Conservation (phyloP, 352 stramenopile genomes). For the Blastocystis sp. region DNA sequence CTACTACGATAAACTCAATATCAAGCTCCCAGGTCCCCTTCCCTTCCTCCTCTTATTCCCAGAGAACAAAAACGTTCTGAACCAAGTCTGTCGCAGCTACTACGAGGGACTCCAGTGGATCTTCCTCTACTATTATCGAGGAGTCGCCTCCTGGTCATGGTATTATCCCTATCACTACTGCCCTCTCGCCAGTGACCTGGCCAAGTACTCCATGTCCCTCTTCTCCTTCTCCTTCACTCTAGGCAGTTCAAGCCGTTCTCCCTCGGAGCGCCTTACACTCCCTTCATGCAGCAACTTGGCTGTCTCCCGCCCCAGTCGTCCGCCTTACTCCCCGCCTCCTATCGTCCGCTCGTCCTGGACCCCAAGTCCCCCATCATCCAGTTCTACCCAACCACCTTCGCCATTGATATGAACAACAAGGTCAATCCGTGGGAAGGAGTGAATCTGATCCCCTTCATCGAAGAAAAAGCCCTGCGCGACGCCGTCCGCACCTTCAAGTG, state of each 20-base stretch:
- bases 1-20: slow-evolving; percentile 77
- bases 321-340: slow-evolving; percentile 75
- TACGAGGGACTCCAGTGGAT: slow-evolving; percentile 97
- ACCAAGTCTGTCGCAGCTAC: slow-evolving; percentile 82
- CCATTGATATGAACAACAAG: slow-evolving; percentile 84
- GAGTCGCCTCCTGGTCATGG: slow-evolving; percentile 95
- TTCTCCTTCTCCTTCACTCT: slow-evolving; percentile 60
- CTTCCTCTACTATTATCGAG: slow-evolving; percentile 96
- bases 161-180: slow-evolving; percentile 99
- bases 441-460: slow-evolving; percentile 95
- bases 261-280: slow-evolving; percentile 81
- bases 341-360: slow-evolving; percentile 81
- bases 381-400: slow-evolving; percentile 72
- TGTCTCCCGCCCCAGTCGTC: slow-evolving; percentile 85
- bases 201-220: slow-evolving; percentile 61
- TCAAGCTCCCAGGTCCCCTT: slow-evolving; percentile 60
- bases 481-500: slow-evolving; percentile 81
- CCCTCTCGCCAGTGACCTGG: slow-evolving; percentile 79
- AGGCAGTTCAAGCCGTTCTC: slow-evolving; percentile 75
- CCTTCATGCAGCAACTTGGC: slow-evolving; percentile 92
- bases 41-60: background rate
- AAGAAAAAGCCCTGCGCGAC: slow-evolving; percentile 76
- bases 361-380: slow-evolving; percentile 87
- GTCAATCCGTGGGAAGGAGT: slow-evolving; percentile 95
- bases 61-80: slow-evolving; percentile 66